A percentile compares a stretch with the other conserved stretches of the same genome.
Conservation (phyloP, 1,139 yeast genomes). For the Hansenula sp. region DNA sequence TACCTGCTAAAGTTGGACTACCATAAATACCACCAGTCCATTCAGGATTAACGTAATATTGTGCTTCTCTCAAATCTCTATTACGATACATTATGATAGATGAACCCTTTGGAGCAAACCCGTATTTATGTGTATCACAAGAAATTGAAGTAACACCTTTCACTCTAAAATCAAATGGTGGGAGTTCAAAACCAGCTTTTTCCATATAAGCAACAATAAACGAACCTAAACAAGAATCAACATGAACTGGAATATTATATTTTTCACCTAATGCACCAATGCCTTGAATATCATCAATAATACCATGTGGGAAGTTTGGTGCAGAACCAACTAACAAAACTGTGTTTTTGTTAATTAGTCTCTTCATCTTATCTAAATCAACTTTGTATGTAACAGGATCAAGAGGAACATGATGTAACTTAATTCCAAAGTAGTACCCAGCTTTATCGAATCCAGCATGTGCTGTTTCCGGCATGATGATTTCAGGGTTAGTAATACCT, state of each 20-base stretch:
- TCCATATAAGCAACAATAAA: slow-evolving; percentile 80
- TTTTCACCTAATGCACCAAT: slow-evolving; percentile 62
- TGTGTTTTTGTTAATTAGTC: slow-evolving; percentile 72
- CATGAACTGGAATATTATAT: slow-evolving; percentile 77
- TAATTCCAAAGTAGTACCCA: slow-evolving; percentile 85
- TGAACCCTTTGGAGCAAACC: slow-evolving; percentile 97
- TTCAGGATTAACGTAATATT: slow-evolving; percentile 75
- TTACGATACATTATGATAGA: slow-evolving; percentile 86
- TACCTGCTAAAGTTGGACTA: slow-evolving; percentile 94
- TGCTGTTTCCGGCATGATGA: slow-evolving; percentile 82
- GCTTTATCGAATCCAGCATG: slow-evolving; percentile 98
- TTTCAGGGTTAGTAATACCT: slow-evolving; percentile 75
- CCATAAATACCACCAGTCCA: slow-evolving; percentile 98
- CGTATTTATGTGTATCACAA: slow-evolving; percentile 97
- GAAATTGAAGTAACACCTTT: slow-evolving; percentile 97
- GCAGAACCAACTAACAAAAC: slow-evolving; percentile 88
- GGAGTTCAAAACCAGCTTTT: slow-evolving; percentile 55
- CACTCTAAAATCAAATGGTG: slow-evolving; percentile 78
- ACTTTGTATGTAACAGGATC: slow-evolving; percentile 69
- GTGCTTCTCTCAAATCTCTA: slow-evolving; percentile 63
- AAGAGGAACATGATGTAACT: slow-evolving; percentile 72
- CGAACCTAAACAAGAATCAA: slow-evolving; percentile 94
- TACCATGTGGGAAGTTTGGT: slow-evolving; percentile 96
- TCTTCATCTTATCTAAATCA: slow-evolving; percentile 55
- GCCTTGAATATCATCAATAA: slow-evolving; percentile 80